Evolutionary conservation across 1,284 basidiomycete genomes (phyloP), one percentile per base, ranked within the genome.

Genomic region (Tilletia horrida): DNA sequence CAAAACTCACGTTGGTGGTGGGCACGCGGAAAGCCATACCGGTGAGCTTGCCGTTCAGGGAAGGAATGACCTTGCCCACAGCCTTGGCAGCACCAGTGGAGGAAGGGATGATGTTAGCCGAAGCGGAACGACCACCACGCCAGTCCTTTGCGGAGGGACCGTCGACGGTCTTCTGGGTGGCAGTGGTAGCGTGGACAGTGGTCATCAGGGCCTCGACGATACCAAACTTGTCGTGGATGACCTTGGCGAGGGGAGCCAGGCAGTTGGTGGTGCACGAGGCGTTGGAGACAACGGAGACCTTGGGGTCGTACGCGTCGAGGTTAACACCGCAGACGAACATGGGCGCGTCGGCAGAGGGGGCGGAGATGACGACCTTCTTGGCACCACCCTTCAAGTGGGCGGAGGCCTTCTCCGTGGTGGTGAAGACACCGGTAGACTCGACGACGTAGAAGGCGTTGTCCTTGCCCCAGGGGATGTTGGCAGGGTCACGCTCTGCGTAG

Each of bases 321-420:
- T 99, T 98, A 84, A 98, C 95, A 87, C 95, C 95, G 74, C 69
- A 72, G 70, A 84, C 83, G 78, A 83, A 83, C 95, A 99, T 99
- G 79, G 95, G 95, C 29, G 95, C 96, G 84, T 98, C 96, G 66
- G 93, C 89, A 31, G 96, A 98, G 78, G 95, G 95, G 67, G 95
- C 96, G 76, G 95, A 97, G 88, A 99, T 98, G 86, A 99, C 87
- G 83, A 99, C 95, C 88, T 97, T 98, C 90, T 98, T 97, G 83
- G 96, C 95, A 84, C 96, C 96, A 82, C 96, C 95, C 86, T 96
- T 94, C 85, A 99, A 87, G 87, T 99, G 95, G 77, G 88, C 89
- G 66, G 87, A 87, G 70, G 96, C 95, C 87, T 92, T 94, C 70
- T 86, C 86, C 62, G 74, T 88, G 82, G 95, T 97, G 84, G 95